A percentile compares a stretch with the other conserved stretches of the same genome.
Evolutionary conservation across 2,329 filamentous ascomycete species (phyloP).

Genomic region (Colletotrichum noveboracense): DNA sequence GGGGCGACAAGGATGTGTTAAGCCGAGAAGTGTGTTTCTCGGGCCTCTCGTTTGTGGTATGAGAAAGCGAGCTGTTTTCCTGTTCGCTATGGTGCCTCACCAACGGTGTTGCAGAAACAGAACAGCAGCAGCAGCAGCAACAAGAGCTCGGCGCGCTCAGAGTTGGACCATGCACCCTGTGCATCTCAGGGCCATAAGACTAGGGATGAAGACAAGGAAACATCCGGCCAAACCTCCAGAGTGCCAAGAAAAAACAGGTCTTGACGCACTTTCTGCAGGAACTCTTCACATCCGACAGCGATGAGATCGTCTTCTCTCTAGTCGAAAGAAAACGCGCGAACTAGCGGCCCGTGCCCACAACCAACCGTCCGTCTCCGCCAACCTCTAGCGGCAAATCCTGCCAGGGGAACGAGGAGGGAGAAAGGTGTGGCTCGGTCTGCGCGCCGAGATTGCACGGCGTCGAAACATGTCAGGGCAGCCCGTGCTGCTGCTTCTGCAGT

Average conservation of each 20-base stretch:
- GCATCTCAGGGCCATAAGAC: neutral
- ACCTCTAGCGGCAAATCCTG: neutral
- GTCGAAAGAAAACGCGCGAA: neutral
- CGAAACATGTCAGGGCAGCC: conserved; percentile 16
- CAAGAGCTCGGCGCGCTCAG: neutral
- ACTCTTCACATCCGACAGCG: neutral
- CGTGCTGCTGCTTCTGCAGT: conserved; percentile 1
- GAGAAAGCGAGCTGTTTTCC: neutral
- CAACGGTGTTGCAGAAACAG: neutral
- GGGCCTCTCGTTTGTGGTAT: neutral
- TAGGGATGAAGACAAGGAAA: neutral
- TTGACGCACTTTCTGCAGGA: neutral
- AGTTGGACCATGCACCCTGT: neutral
- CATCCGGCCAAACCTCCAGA: neutral
- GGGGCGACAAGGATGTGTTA: neutral
- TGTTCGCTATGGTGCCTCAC: too few species aligned
- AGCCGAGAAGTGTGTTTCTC: neutral
- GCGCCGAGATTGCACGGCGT: conserved; percentile 2
- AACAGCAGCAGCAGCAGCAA: neutral
- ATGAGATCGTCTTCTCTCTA: neutral
- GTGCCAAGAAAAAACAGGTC: neutral
- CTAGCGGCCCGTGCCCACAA: neutral
- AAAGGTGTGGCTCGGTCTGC: conserved; percentile 7
- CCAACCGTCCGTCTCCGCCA: neutral
- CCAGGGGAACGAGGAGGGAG: neutral